Percentiles rank a stretch among this genome's conserved stretches.
These are phyloP conservation scores for Pulicaria dysenterica DNA, from an alignment of 129 eudicot genomes.

Conservation along the genomic window DNA sequence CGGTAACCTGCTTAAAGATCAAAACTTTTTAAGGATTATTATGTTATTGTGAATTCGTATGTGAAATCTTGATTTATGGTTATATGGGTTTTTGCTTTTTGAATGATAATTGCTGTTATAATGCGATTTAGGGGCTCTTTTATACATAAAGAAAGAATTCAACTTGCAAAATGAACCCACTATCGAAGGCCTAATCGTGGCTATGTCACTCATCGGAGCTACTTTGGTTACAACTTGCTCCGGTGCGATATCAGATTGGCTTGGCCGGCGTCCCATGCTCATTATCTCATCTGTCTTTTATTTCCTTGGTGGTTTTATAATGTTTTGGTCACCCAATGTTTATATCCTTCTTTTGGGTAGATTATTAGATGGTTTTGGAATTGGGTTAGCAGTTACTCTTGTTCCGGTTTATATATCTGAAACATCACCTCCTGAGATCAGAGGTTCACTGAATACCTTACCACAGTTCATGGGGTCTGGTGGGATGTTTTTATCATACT, in stretches of 20 bases:
- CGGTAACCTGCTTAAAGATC: conserved; percentile 40
- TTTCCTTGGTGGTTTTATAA: conserved; percentile 65
- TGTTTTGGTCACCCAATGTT: conserved; percentile 92
- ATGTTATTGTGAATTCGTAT: too few relatives aligned
- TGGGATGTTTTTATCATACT: conserved; percentile 84
- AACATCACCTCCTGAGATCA: conserved; percentile 81
- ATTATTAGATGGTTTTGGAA: conserved; percentile 78
- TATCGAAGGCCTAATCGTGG: conserved; percentile 81
- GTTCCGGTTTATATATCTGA: conserved; percentile 88
- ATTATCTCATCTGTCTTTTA: conserved; percentile 63
- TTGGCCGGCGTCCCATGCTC: conserved; percentile 90
- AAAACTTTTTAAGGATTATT: neutral
- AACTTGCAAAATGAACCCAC: conserved; percentile 54
- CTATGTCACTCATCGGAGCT: conserved; percentile 90
- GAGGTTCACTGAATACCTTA: conserved; percentile 76
- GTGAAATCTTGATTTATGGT: conserved; percentile 12
- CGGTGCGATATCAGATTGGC: conserved; percentile 66
- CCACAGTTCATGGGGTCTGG: conserved; percentile 82
- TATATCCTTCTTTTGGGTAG: conserved; percentile 69
- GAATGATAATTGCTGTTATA: conserved; percentile 22
- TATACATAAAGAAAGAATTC: conserved; percentile 72
- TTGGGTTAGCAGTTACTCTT: conserved; percentile 77
- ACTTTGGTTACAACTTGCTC: conserved; percentile 79
- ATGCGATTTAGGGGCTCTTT: conserved; percentile 57
- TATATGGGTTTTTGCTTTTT: neutral